Conservation (phyloP, 2,329 filamentous ascomycete genomes). For the Leptodontidium sp. region DNA sequence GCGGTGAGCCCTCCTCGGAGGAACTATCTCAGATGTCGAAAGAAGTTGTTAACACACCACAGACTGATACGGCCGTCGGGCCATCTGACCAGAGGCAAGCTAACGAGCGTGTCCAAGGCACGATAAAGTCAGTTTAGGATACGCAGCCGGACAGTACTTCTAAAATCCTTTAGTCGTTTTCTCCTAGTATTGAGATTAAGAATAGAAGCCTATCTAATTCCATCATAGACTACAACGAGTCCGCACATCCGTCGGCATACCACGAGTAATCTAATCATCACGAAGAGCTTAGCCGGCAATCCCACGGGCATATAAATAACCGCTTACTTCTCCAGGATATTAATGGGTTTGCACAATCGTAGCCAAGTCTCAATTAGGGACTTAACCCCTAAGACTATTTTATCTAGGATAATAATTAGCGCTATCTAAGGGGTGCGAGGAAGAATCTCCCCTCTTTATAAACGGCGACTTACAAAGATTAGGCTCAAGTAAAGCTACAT, state of each 20-base stretch:
- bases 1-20: background rate
- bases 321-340: background rate
- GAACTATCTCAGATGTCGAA: background rate
- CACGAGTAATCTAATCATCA: background rate
- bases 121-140: background rate
- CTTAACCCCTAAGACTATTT: constrained; percentile 16
- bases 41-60: background rate
- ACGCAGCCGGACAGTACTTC: background rate
- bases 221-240: background rate
- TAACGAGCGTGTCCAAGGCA: background rate
- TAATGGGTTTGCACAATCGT: background rate
- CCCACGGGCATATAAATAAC: background rate
- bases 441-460: background rate
- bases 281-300: background rate
- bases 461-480: too few species aligned
- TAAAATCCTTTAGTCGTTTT: background rate
- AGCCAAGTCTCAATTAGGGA: background rate
- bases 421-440: background rate
- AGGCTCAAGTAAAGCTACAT: too few species aligned
- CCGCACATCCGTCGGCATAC: background rate
- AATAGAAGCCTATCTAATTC: background rate
- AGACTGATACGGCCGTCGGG: background rate
- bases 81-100: background rate
- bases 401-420: constrained; percentile 8
- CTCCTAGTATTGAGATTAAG: background rate